Percentiles rank a stretch among this genome's conserved stretches.
These are phyloP conservation scores for Tolypocladium ovalisporum DNA, from an alignment of 2,329 filamentous ascomycete genomes.

Conservation along the genomic window DNA sequence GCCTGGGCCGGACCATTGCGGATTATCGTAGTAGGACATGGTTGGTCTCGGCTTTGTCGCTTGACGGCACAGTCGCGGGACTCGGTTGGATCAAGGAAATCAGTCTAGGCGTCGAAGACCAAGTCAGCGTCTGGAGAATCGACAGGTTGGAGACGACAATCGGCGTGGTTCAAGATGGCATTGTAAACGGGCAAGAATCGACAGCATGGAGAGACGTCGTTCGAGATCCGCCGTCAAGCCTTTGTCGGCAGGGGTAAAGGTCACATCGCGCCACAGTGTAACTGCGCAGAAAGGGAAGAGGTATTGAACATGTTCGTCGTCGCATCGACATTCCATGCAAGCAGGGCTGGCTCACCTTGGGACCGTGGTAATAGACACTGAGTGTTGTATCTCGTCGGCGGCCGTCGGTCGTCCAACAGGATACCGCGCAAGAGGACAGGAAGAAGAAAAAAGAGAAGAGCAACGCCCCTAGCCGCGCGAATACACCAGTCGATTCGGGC, in stretches of 20 bases:
- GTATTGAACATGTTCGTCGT: background rate
- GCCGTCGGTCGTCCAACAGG: background rate
- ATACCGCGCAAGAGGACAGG: background rate
- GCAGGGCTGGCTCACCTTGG: background rate
- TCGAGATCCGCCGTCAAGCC: background rate
- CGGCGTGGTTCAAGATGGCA: background rate
- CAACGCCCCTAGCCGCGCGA: slow-evolving; percentile 7
- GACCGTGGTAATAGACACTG: background rate
- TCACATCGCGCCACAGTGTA: background rate
- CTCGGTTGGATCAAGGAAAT: background rate
- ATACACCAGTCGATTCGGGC: slow-evolving; percentile 4
- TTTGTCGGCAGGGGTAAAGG: background rate
- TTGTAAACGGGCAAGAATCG: background rate
- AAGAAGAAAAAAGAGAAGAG: background rate
- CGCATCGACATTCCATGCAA: background rate
- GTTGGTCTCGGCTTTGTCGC: background rate
- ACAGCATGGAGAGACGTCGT: background rate
- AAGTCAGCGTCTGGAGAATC: background rate
- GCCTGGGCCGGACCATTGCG: slow-evolving; percentile 24
- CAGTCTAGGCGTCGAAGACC: background rate
- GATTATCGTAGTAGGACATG: slow-evolving; percentile 37
- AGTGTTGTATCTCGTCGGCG: background rate
- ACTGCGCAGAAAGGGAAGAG: background rate
- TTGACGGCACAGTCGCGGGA: background rate
- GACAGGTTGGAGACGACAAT: too few relatives aligned